Base-by-base conservation (phyloP, 1,284 basidiomycete species). In the Ceratobasidium sp. region DNA sequence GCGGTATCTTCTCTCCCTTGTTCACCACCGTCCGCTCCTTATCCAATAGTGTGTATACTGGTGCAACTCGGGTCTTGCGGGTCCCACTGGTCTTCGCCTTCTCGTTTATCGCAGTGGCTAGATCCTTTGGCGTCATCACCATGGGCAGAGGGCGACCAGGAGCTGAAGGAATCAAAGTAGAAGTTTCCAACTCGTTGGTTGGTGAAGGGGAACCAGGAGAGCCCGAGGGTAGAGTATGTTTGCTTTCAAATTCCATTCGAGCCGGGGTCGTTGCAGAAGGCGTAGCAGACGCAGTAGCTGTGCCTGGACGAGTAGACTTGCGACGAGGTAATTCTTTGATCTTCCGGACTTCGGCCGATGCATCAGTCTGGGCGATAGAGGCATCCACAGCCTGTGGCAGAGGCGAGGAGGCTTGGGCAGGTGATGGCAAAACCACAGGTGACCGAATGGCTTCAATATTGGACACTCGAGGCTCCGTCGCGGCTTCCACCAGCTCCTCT, bases 1-100 rank as follows among this genome's bases (percentile, higher is more conserved):
- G 64, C 23, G 64, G 64, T n/a, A 65, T 65, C 41, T 12, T 20
- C 44, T 65, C 44, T 3, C 64, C 64, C 64, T 48, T 65, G 12
- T 65, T 10, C 44, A 65, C 23, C 14, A 65, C 64, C 44, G 64
- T 48, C 64, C 64, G 41, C 23, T 48, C 44, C 44, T 23, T 1
- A 12, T 65, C 64, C 44, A 65, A 30, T 1, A 65, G 64, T 8
- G 64, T 65, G 44, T 65, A 65, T 12, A 65, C 44, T 3, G 23
- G 44, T 10, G 64, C 41, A 14, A 14, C 1, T 30, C 64, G 64
- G 23, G 3, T 18, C n/a, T 23, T 46, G 10, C 23, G 23, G n/a
- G 44, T 33, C 30, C n/a, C 64, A 23, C 23, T 4, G 23, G n/a
- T 14, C 27, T n/a, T 23, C 2, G n/a, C 41, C 44, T 48, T 65